These are phyloP conservation scores for Limnanthes douglasii DNA, from an alignment of 345 rosid species.

Conservation along the genomic window DNA sequence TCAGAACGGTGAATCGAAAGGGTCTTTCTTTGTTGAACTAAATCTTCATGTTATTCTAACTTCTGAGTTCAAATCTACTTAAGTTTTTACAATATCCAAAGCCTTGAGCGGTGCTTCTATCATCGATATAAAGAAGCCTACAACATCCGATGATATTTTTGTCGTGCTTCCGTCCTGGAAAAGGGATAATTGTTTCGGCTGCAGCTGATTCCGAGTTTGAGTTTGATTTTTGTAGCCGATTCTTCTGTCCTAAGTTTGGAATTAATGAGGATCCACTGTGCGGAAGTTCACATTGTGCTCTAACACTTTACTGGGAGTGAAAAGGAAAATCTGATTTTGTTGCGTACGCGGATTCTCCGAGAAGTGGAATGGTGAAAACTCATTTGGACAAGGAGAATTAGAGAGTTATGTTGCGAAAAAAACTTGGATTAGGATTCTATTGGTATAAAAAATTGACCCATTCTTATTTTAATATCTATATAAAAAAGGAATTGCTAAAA, in stretches of 20 bases:
- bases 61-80: conserved; percentile 18
- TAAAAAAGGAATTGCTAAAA: too few relatives aligned
- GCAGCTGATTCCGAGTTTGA: conserved; percentile 34
- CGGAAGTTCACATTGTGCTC: conserved; percentile 70
- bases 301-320: conserved; percentile 60
- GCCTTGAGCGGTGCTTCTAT: conserved; percentile 36
- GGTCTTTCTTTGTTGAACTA: conserved; percentile 29
- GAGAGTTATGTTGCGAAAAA: too few relatives aligned
- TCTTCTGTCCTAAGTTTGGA: conserved; percentile 54
- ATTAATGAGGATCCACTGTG: conserved; percentile 72
- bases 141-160: conserved; percentile 20
- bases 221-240: conserved; percentile 56
- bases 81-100: conserved; percentile 17
- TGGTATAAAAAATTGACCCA: too few relatives aligned
- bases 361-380: too few relatives aligned
- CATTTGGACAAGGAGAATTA: too few relatives aligned
- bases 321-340: conserved; percentile 37
- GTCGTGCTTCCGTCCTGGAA: conserved; percentile 44
- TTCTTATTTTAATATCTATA: too few relatives aligned
- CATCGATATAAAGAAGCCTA: conserved; percentile 35
- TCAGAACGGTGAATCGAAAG: conserved; percentile 14
- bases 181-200: conserved; percentile 45
- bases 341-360: conserved; percentile 59
- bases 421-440: too few relatives aligned
- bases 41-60: conserved; percentile 30